Evolutionary conservation across 1,139 yeast genomes (phyloP), one percentile per base, ranked within the genome.

Genomic region (Yamadazyma buinensis): DNA sequence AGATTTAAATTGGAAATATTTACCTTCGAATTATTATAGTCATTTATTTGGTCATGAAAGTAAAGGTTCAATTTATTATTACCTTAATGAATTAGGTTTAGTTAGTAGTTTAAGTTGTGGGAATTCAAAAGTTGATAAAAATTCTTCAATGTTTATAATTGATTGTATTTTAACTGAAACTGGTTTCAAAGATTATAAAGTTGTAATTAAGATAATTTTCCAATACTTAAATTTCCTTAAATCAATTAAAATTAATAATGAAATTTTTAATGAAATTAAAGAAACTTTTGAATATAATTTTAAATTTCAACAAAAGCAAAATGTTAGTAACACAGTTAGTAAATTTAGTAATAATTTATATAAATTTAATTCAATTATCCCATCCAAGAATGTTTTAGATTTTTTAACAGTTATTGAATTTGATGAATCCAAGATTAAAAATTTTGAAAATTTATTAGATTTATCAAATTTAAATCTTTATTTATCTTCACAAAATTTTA

Each of bases 1-100:
- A 38, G 77, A 73, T 23, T 59, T 62, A 12, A 59, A 71, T 36
- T 84, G 92, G 85, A 73, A 74, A 32, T 68, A 75, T 19, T 78
- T 77, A 46, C 95, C 97, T 0, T 70, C 75, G 10, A 75, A 72
- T 35, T 84, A 87, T 55, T 73, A 67, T 46, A 76, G 92, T 18
- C 97, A 90, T 55, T 66, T 92, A 38, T 61, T 92, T 37, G 97
- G 98, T 23, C 97, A 92, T 55, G 97, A 92, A 61, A 86, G 75
- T 35, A 70, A 79, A 35, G 97, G 97, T 1, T 86, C 96, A 1
- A 59, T 92, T 13, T 67, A 86, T 25, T 73, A 80, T 36, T 72
- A 69, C 44, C 72, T 90, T 43, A 90, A 88, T 59, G 60, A 65
- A 28, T 47, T 49, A 40, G 85, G 92, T 9, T 86, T 92, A 87